Conservation (phyloP, 441 rosid species). For the Arabidopsis hybrid region DNA sequence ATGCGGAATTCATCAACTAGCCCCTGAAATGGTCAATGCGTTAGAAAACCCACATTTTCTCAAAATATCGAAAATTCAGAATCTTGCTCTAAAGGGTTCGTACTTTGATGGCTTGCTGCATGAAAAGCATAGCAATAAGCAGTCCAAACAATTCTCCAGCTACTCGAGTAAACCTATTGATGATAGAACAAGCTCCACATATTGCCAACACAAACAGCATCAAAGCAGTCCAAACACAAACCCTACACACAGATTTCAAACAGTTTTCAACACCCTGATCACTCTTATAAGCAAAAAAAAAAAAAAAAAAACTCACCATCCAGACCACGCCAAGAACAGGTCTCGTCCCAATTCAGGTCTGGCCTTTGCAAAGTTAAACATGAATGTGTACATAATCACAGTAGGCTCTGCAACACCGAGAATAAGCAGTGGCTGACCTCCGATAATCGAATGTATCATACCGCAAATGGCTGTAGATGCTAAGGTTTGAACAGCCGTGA, state of each 20-base stretch:
- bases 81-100: conserved; percentile 13
- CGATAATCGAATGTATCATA: conserved; percentile 87
- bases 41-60: conserved; percentile 17
- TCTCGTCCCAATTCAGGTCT: conserved; percentile 79
- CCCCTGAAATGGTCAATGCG: conserved; percentile 57
- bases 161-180: conserved; percentile 88
- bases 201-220: conserved; percentile 78
- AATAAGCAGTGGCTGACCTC: conserved; percentile 94
- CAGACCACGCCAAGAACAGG: conserved; percentile 88
- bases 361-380: conserved; percentile 92
- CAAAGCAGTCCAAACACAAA: conserved; percentile 91
- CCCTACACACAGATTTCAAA: conserved; percentile 58
- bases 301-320: conserved; percentile 59
- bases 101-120: conserved; percentile 96
- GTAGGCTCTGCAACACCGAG: conserved; percentile 99
- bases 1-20: conserved; percentile 83
- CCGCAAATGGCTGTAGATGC: conserved; percentile 92
- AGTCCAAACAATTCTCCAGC: conserved; percentile 96
- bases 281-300: background rate
- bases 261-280: background rate
- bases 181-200: conserved; percentile 93
- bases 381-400: conserved; percentile 93
- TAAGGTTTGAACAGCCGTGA: conserved; percentile 93
- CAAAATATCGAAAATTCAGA: background rate
- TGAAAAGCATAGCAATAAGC: conserved; percentile 96